phyloP scores from a whole-genome alignment of 176 grass and related monocot species.

The Carex kokanica region DNA sequence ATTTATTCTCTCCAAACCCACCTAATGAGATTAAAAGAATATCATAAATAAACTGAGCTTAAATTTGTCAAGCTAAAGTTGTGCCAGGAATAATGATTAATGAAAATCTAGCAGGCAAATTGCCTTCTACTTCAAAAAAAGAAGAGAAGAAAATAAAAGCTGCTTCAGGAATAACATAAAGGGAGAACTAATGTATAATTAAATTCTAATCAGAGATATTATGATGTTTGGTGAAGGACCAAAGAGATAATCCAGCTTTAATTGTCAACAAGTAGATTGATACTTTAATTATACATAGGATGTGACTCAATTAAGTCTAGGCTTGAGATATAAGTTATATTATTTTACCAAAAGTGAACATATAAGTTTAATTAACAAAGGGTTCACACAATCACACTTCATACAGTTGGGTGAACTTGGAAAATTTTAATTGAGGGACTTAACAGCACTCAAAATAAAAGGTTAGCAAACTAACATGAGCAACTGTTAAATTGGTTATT shows the following conservation, averaged over 20 bases:
- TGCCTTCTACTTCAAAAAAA: not conserved
- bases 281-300: not conserved
- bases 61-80: not conserved
- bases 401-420: not conserved
- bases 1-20: slow-evolving; percentile 46
- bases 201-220: not conserved
- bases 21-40: slow-evolving; percentile 18
- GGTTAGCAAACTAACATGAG: not conserved
- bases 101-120: not conserved
- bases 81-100: not conserved
- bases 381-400: not conserved
- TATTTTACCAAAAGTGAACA: not conserved
- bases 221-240: not conserved
- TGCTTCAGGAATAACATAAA: no score
- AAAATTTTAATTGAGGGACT: not conserved
- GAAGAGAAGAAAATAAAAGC: no score
- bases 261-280: not conserved
- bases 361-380: not conserved
- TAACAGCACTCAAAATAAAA: not conserved
- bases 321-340: not conserved
- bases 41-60: not conserved
- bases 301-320: not conserved
- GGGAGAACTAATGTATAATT: not conserved
- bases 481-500: not conserved
- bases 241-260: not conserved